Base-by-base conservation (phyloP, 2,329 filamentous ascomycete genomes). In the Aspergillus ruber region DNA sequence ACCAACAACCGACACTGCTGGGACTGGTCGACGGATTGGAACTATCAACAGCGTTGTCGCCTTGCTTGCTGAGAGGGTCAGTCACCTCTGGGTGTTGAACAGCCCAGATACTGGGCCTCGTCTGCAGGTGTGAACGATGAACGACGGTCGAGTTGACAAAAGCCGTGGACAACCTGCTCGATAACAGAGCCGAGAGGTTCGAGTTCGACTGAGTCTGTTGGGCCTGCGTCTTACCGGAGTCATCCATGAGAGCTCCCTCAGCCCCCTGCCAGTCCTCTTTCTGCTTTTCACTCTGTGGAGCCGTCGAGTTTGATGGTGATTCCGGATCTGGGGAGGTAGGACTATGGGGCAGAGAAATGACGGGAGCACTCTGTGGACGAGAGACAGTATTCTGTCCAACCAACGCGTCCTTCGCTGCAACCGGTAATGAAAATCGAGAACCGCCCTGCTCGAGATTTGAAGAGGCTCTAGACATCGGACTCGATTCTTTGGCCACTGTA, bases 91-190 rank as follows among this genome's bases (percentile, higher is more conserved):
- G 52, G 32, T 52, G 55, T 5, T 60, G 52, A 13, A 54, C 45
- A 27, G 54, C 55, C 21, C 54, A 55, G 42, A 70, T 58, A 33
- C 55, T 66, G 3, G 65, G 65, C 38, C 68, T 64, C 4, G 58
- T 53, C 17, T 62, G 62, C 6, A 67, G 53, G 47, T 64, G 60
- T 2, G 61, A 55, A 44, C 68, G 68, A 43, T 60, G 69, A 42
- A 73, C 67, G 6, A 73, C 64, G 5, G 70, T 73, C 17, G 67
- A 60, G 32, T 65, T 60, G 2, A 65, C 65, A 53, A 73, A 70
- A 5, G 67, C 61, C 21, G 61, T 60, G 3, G 68, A 70, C 17
- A 72, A 45, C 48, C 61, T 70, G 33, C 60, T 62, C 1, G 70
- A 67, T 9, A 73, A 48, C 12, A 64, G 54, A 45, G 63, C 53